Base-by-base conservation (phyloP, 495 filamentous ascomycete genomes). In the Talaromyces trachyspermus region DNA sequence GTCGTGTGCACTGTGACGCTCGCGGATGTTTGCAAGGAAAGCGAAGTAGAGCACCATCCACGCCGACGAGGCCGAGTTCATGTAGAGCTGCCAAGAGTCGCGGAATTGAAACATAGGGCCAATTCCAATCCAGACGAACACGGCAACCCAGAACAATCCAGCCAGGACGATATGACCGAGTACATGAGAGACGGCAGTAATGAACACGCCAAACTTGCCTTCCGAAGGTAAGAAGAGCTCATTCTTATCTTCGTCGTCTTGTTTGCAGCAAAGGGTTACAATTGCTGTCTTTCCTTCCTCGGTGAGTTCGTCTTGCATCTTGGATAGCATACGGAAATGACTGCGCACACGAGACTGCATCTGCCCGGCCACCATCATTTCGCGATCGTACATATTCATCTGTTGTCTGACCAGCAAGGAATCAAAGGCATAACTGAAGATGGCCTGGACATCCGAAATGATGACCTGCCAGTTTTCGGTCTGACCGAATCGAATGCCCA, bases 351-450 rank as follows among this genome's bases (percentile, higher is more conserved):
- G 60, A 15, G 66, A 69, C 35, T 61, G 46, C 18, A 67, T 55
- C 23, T 60, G 48, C 9, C 48, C 60, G 23, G 59, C 50, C 9
- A 48, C 57, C 9, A 42, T 49, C 22, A 57, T 49, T 27, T 61
- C 53, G 10, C 56, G 48, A 12, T 58, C 46, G n/a, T 59, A 57
- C 38, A 47, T 57, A 22, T 65, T 64, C 27, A 63, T 51, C 30
- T 63, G 59, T 49, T 69, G 66, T 18, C 66, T 53, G 54, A 65
- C 63, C 24, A 69, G 56, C 33, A 69, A 50, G 12, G 64, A 67
- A 32, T 66, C 66, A 19, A 61, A 65, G 2, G 64, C 49, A 44
- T 69, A 69, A 26, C 62, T 59, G 18, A 65, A 37, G 27, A 69
- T 65, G 11, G 66, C 63, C 45, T 62, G 60, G 5, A 54, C 55